Base-by-base conservation (phyloP, 1,284 basidiomycete species). In the Wolfiporia cocos region DNA sequence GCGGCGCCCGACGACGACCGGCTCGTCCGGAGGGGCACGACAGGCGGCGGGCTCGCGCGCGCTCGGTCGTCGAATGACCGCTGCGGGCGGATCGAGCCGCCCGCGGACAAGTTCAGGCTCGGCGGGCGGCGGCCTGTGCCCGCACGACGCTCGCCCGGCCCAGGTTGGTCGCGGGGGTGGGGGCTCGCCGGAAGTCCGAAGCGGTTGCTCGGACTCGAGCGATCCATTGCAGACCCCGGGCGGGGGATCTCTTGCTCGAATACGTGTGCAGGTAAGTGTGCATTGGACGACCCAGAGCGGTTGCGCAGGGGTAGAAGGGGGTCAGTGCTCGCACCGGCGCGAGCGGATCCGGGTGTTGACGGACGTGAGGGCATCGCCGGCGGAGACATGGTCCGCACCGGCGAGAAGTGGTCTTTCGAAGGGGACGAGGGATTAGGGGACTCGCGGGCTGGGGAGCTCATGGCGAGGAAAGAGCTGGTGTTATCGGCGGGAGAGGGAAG, bases 351-450 rank as follows among this genome's bases (percentile, higher is more conserved):
- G 15, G 44, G 43, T 5, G 32, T 42, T 17, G 44, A 39, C 3
- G 40, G 44, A 12, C 32, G 43, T 11, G 47, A 28, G 10, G 48
- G 39, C 26, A 28, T 28, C 9, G 9, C 26, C n/a, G 57, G 56
- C 9, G 57, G 59, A 38, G 53, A 49, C n/a, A 48, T 47, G 15
- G 37, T 45, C 34, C 26, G 21, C n/a, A 5, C 18, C 10, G 48
- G 37, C 15, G 55, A 51, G 45, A 62, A 64, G 39, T 57, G 50
- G 34, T 67, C 66, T 37, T 55, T 61, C 2, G 62, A 49, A 9
- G 68, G 67, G 10, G 66, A 67, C 10, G 57, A 44, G 12, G 57
- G 44, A 5, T 39, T 41, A 20, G 61, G 57, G 12, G 62, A 63
- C 10, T 58, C 59, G n/a, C 54, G 49, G 18, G 39, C 46, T 36